phyloP scores from a whole-genome alignment of 2,329 filamentous ascomycete genomes.

The Xylariaceae sp. region DNA sequence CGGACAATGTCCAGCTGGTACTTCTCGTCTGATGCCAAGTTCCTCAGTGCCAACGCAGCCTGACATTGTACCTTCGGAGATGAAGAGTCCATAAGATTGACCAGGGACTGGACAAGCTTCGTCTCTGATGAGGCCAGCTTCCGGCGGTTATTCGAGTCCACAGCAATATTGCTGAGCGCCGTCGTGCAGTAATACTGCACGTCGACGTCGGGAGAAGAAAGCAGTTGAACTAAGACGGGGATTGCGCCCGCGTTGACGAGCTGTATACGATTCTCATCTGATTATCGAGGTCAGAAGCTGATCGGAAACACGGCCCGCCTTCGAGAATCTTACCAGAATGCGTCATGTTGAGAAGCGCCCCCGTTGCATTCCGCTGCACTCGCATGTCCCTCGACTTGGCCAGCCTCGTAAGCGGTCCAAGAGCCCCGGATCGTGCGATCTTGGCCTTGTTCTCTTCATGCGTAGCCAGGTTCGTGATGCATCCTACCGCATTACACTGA shows the following conservation, averaged over 20 bases:
- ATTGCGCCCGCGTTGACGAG: conserved; percentile 97
- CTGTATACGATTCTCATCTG: conserved; percentile 96
- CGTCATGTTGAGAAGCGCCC: conserved; percentile 96
- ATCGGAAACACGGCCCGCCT: no score
- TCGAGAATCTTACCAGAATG: conserved; percentile 76
- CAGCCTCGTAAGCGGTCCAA: conserved; percentile 81
- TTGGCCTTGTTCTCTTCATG: conserved; percentile 99
- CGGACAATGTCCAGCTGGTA: conserved; percentile 97
- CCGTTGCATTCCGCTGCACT: conserved; percentile 94
- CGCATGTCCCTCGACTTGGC: conserved; percentile 98
- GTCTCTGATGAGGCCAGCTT: conserved; percentile 86
- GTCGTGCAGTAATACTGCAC: conserved; percentile 99
- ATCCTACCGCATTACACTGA: conserved; percentile 97
- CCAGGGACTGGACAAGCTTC: conserved; percentile 85
- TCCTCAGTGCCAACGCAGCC: conserved; percentile 85
- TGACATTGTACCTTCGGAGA: conserved; percentile 98
- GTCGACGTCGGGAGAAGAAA: conserved; percentile 88
- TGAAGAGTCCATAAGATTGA: conserved; percentile 94
- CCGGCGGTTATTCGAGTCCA: conserved; percentile 84
- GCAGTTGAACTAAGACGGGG: conserved; percentile 88
- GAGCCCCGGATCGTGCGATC: conserved; percentile 88
- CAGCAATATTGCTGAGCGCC: conserved; percentile 95
- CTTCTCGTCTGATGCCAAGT: conserved; percentile 94
- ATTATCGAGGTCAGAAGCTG: no score
- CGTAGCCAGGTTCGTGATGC: conserved; percentile 95